phyloP scores from a whole-genome alignment of 495 filamentous ascomycete species.

The Podospora australis region DNA sequence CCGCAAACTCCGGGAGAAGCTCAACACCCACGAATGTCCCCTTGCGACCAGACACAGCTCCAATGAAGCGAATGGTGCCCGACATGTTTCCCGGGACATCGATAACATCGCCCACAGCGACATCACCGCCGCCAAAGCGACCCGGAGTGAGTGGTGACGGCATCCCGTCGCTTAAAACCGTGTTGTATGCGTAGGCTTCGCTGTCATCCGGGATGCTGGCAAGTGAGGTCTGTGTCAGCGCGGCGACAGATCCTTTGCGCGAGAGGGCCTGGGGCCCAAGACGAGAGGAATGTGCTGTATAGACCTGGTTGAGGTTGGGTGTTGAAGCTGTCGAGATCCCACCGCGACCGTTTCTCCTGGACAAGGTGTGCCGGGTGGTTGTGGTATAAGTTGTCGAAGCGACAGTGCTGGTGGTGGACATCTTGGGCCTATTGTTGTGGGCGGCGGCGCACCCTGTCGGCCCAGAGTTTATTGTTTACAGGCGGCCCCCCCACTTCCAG shows the following conservation, averaged over 20 bases:
- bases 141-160: conserved; percentile 24
- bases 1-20: conserved; percentile 69
- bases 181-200: conserved; percentile 49
- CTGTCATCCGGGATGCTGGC: conserved; percentile 56
- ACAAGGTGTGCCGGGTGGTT: conserved; percentile 65
- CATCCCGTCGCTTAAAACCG: conserved; percentile 41
- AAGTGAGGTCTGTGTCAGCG: conserved; percentile 55
- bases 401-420: conserved; percentile 24
- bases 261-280: conserved; percentile 43
- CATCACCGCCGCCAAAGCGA: conserved; percentile 24
- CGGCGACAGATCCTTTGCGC: conserved; percentile 60
- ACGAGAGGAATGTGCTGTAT: conserved; percentile 35
- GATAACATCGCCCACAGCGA: conserved; percentile 81
- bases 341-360: conserved; percentile 27
- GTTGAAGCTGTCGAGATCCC: conserved; percentile 52
- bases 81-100: conserved; percentile 94
- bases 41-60: conserved; percentile 78
- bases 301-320: conserved; percentile 49
- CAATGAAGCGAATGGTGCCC: conserved; percentile 84
- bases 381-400: conserved; percentile 60
- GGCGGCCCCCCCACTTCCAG: background rate
- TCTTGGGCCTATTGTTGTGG: conserved; percentile 17
- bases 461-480: conserved; percentile 26
- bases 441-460: conserved; percentile 10
- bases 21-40: conserved; percentile 95